Conservation (phyloP, 345 rosid species). For the Eucalyptus pauciflora region DNA sequence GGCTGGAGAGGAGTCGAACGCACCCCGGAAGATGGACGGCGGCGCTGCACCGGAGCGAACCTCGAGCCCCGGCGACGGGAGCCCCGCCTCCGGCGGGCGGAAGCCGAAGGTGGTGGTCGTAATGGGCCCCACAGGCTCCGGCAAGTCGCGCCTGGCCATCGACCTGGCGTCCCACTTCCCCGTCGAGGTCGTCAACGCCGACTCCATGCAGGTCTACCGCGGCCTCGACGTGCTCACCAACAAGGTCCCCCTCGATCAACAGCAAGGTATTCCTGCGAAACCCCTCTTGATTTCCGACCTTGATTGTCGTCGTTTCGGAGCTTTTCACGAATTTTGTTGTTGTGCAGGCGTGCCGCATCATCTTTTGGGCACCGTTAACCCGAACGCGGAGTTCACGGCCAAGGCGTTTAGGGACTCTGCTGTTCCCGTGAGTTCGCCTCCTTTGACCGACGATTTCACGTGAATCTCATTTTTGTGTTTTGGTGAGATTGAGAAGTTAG, state of each 20-base stretch:
- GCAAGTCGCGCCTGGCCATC: conserved; percentile 78
- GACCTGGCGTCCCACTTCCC: conserved; percentile 72
- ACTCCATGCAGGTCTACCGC: conserved; percentile 88
- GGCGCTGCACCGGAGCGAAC: background rate
- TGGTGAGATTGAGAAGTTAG: background rate
- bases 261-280: conserved; percentile 27
- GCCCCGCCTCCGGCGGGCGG: background rate
- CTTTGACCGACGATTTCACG: background rate
- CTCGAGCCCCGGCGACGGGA: conserved; percentile 15
- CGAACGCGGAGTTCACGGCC: conserved; percentile 63
- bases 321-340: background rate
- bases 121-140: conserved; percentile 91
- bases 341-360: conserved; percentile 76
- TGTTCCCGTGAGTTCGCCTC: conserved; percentile 42
- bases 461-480: background rate
- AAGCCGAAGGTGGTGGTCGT: conserved; percentile 60
- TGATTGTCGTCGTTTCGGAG: background rate
- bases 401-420: conserved; percentile 67
- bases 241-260: conserved; percentile 56
- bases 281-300: background rate
- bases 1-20: background rate
- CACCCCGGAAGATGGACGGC: conserved; percentile 6
- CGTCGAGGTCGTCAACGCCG: conserved; percentile 83
- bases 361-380: conserved; percentile 62
- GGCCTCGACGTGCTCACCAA: conserved; percentile 91